A percentile compares a stretch with the other conserved stretches of the same genome.
These are phyloP conservation scores for Quercus bicolor DNA, from an alignment of 306 rosid species.

Conservation along the genomic window DNA sequence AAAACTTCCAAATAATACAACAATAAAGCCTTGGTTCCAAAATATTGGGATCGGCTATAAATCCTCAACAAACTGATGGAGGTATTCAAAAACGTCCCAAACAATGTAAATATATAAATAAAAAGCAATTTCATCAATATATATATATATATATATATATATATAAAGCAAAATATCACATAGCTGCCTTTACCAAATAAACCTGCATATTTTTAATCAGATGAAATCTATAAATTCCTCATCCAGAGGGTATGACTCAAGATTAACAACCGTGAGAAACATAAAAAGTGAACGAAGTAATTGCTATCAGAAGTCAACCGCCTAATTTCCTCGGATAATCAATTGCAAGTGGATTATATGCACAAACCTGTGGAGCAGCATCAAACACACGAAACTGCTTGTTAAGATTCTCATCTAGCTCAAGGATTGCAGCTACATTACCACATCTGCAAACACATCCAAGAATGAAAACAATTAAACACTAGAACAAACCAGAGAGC, in stretches of 20 bases:
- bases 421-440: constrained; percentile 94
- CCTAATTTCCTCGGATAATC: background rate
- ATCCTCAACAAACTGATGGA: too few species aligned
- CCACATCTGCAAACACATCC: constrained; percentile 69
- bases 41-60: too few species aligned
- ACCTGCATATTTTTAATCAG: background rate
- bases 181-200: background rate
- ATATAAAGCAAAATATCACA: background rate
- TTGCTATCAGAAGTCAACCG: background rate
- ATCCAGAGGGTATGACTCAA: background rate
- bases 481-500: background rate
- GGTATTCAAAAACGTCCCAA: too few species aligned
- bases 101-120: too few species aligned
- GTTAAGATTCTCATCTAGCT: constrained; percentile 83
- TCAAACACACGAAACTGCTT: constrained; percentile 89
- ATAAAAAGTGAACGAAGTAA: background rate
- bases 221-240: background rate
- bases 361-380: constrained; percentile 95
- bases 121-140: too few species aligned
- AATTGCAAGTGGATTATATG: constrained; percentile 15
- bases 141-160: too few species aligned
- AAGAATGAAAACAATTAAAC: constrained; percentile 21
- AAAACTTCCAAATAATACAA: background rate
- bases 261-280: background rate
- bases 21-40: background rate